These are phyloP conservation scores for Lactarius sp. DNA, from an alignment of 768 basidiomycete genomes.

Conservation along the genomic window DNA sequence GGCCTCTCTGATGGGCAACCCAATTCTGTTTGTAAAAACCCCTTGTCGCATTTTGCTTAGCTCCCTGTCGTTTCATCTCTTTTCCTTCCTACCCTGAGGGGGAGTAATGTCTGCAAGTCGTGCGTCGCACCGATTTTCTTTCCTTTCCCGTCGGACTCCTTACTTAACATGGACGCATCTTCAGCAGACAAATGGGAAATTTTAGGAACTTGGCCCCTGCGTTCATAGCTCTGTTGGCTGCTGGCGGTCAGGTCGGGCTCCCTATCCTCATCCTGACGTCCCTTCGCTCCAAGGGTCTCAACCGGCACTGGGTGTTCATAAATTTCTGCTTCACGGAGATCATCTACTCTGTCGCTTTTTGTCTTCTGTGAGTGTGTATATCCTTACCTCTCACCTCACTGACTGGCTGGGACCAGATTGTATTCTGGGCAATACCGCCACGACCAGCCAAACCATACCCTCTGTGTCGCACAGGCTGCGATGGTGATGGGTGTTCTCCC, in stretches of 20 bases:
- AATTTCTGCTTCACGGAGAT: conserved; percentile 58
- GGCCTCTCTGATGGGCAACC: not conserved
- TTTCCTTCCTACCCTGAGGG: not conserved
- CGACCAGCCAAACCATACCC: conserved; percentile 28
- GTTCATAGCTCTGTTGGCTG: conserved; percentile 45
- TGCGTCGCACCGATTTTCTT: not conserved
- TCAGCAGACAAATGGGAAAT: conserved; percentile 4
- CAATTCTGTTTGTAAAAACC: not conserved
- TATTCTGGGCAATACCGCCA: conserved; percentile 32
- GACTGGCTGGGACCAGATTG: conserved; percentile 27
- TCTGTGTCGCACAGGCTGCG: conserved; percentile 50
- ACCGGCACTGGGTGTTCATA: conserved; percentile 48
- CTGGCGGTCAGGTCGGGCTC: conserved; percentile 50
- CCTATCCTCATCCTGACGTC: conserved; percentile 46
- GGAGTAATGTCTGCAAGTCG: not conserved
- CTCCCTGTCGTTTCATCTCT: not conserved
- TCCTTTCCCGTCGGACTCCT: too few relatives aligned
- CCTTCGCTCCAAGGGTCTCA: conserved; percentile 38
- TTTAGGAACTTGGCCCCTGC: conserved; percentile 32
- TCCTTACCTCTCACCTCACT: not conserved
- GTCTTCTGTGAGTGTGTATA: conserved; percentile 42
- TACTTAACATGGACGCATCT: not conserved
- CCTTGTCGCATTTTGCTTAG: not conserved
- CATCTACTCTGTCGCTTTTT: conserved; percentile 49
- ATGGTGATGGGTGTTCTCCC: conserved; percentile 50